Evolutionary conservation across 371 early-diverging fungal species (phyloP), one percentile per base, ranked within the genome.

Genomic region (Apophysomyces elegans): DNA sequence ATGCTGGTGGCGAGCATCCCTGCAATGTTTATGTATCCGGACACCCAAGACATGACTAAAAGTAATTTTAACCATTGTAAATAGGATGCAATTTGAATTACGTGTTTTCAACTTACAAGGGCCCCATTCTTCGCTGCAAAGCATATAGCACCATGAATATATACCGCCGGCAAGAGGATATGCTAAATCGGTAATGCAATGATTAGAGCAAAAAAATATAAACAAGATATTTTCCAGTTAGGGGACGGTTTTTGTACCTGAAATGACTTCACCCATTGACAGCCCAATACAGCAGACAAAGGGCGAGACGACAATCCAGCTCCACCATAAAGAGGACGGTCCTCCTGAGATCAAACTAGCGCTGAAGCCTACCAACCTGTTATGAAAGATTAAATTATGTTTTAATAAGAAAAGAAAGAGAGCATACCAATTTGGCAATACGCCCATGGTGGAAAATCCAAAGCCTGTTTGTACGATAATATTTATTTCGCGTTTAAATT

Each of bases 11-110:
- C 68, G 1, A 77, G 16, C 7, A 72, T 36, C 5, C 72, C 80
- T 32, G 69, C 69, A 3, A 75, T 60, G 58, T 73, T 71, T 0
- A 73, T 60, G 50, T 74, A 80, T 0, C 80, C 80, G 37, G 61
- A 62, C 11, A 77, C 64, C 72, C 73, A 80, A 7, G 80, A 62
- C 77, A 77, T 80, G 43, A 80, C 75, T 78, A 50, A 41, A n/a
- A 13, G 32, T 26, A 26, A 26, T 26, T 26, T 26, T 26, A 26
- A 26, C 32, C 32, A 2, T 26, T 26, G 32, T 2, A 26, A 26
- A 26, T 56, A 61, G 56, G 16, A 26, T 37, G 21, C 39, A 2
- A 9, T n/a, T 45, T 61, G 6, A 8, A 18, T 9, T 26, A 13
- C 12, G 18, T 59, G 11, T 18, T 37, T 45, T 61, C 36, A 11